These are phyloP conservation scores for Talaromyces marneffei DNA, from an alignment of 2,329 filamentous ascomycete genomes.

Conservation along the genomic window DNA sequence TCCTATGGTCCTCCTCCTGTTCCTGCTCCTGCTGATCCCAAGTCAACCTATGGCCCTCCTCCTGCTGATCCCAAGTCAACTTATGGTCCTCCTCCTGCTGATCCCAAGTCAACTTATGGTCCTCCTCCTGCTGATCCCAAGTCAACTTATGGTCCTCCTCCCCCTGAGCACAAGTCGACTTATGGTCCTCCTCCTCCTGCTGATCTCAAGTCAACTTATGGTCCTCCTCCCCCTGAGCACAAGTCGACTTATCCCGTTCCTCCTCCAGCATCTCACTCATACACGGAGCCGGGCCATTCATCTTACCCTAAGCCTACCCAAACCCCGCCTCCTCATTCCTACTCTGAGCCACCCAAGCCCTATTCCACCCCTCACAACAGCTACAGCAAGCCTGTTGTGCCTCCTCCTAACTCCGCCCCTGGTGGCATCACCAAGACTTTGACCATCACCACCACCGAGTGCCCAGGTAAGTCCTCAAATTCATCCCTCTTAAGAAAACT, in stretches of 20 bases:
- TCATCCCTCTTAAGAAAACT: neutral
- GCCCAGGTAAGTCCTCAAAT: conserved; percentile 25
- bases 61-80: neutral
- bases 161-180: too few species aligned
- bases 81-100: neutral
- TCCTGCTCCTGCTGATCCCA: conserved; percentile 2
- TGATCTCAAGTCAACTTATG: conserved; percentile 9
- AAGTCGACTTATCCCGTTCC: conserved; percentile 7
- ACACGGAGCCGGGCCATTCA: neutral
- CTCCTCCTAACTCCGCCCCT: conserved; percentile 19
- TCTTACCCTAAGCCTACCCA: conserved; percentile 5
- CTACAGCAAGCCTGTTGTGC: conserved; percentile 17
- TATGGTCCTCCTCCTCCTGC: too few species aligned
- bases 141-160: neutral
- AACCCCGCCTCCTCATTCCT: conserved; percentile 4
- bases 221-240: conserved; percentile 3
- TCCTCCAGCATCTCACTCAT: conserved; percentile 10
- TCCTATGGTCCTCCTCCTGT: conserved; percentile 11
- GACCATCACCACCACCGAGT: conserved; percentile 30
- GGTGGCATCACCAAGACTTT: conserved; percentile 19
- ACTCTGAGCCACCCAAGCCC: conserved; percentile 1
- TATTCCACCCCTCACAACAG: conserved; percentile 15
- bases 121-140: neutral
- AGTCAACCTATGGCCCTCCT: conserved; percentile 9
- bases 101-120: neutral